phyloP scores from a whole-genome alignment of 2,329 filamentous ascomycete genomes.

The Aureobasidium uvarum region DNA sequence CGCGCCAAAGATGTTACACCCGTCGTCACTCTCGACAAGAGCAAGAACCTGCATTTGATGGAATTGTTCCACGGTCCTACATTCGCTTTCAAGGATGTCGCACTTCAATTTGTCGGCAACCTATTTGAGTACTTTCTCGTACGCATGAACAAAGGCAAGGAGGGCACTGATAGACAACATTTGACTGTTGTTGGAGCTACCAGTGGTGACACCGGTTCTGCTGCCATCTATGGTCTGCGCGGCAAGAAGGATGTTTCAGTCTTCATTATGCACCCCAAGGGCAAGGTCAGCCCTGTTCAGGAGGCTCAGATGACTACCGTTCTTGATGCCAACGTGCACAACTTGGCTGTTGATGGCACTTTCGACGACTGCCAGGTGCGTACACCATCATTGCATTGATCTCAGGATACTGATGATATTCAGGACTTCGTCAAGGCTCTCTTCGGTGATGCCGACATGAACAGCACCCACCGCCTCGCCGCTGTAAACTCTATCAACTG shows the following conservation, averaged over 20 bases:
- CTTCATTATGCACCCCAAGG: slow-evolving; percentile 91
- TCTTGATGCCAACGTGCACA: slow-evolving; percentile 87
- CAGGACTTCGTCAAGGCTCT: slow-evolving; percentile 76
- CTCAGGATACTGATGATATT: background rate
- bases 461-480: slow-evolving; percentile 76
- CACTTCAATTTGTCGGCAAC: slow-evolving; percentile 93
- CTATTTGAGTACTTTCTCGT: slow-evolving; percentile 86
- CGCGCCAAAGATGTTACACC: slow-evolving; percentile 75
- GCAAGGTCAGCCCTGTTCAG: slow-evolving; percentile 86
- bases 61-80: slow-evolving; percentile 97
- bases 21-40: slow-evolving; percentile 68
- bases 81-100: slow-evolving; percentile 94
- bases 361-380: slow-evolving; percentile 93
- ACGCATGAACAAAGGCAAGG: slow-evolving; percentile 68
- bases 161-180: slow-evolving; percentile 68
- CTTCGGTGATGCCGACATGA: slow-evolving; percentile 82
- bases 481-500: slow-evolving; percentile 98
- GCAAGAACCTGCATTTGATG: slow-evolving; percentile 74
- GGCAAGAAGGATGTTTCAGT: slow-evolving; percentile 97
- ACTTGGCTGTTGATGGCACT: slow-evolving; percentile 81
- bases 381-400: background rate
- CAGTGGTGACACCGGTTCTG: slow-evolving; percentile 85
- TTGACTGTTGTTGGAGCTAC: slow-evolving; percentile 85
- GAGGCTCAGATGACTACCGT: slow-evolving; percentile 98
- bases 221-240: slow-evolving; percentile 90